Evolutionary conservation across 1,284 basidiomycete species (phyloP).

Genomic region (Golubevia pallescens): DNA sequence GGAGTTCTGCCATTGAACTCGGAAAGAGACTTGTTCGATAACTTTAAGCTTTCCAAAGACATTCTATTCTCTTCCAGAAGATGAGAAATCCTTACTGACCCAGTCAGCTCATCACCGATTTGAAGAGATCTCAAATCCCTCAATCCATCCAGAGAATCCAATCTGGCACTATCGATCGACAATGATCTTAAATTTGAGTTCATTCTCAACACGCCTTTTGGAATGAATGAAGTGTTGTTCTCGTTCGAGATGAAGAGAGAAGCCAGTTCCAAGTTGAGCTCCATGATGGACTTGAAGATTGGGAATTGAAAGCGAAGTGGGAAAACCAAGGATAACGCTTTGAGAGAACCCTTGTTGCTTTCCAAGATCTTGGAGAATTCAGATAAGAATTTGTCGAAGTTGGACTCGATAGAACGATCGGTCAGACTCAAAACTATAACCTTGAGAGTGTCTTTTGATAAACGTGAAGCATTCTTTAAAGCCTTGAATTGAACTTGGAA

Average conservation of each 20-base stretch:
- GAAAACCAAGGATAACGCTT: background rate
- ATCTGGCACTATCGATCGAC: background rate
- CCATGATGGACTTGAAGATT: too few relatives aligned
- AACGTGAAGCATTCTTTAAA: too few relatives aligned
- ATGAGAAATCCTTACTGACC: too few relatives aligned
- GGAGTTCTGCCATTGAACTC: too few relatives aligned
- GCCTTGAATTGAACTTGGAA: too few relatives aligned
- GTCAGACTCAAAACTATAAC: background rate
- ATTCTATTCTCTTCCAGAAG: too few relatives aligned
- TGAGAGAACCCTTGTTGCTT: background rate
- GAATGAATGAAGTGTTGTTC: background rate
- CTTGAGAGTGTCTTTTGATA: too few relatives aligned
- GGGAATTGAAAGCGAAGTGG: too few relatives aligned
- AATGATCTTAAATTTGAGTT: background rate
- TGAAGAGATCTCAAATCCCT: background rate
- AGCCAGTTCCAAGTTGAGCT: background rate
- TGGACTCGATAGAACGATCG: background rate
- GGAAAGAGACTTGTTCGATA: too few relatives aligned
- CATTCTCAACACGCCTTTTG: background rate
- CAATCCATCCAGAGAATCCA: background rate
- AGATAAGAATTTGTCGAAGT: too few relatives aligned
- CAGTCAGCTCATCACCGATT: background rate
- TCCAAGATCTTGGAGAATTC: too few relatives aligned
- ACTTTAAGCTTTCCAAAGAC: too few relatives aligned
- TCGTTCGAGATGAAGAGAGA: background rate